Evolutionary conservation across 1,139 yeast species (phyloP), one percentile per base, ranked within the genome.

Genomic region (Candida sanyaensis): DNA sequence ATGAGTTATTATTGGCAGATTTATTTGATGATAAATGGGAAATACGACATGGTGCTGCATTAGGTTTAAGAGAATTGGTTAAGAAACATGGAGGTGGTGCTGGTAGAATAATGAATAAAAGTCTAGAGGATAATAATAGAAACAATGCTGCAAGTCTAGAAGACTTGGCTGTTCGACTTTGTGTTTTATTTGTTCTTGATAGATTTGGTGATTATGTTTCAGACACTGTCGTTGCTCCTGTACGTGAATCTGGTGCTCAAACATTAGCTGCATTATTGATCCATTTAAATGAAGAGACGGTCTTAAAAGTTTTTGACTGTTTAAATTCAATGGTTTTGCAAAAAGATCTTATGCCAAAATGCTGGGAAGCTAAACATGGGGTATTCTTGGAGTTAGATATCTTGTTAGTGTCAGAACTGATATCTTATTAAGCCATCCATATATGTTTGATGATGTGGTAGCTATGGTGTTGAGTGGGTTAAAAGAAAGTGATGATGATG

Each of bases 341-440:
- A 65, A 81, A 85, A 43, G 68, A 63, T 21, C 42, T 55, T 60
- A 78, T 81, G 38, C 64, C 66, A 28, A 58, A 65, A 24, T 79
- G 87, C 47, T 95, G 99, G 99, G 98, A 95, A 64, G 98, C 97
- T 1, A 89, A 95, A 51, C 99, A 95, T 72, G 99, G 99, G 99
- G 99, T 42, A 85, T 95, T 86, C 78, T 95, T 26, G 99, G 99
- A 0, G 75, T 95, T 47, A 75, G 97, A 50, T 95, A 95, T 66
- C 85, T 93, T 58, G 99, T 92, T 4, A 87, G 96, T 54, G 92
- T 93, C 5, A 78, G 96, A 59, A 85, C 92, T 1, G 96, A 89
- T 54, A 79, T 91, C 26, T 70, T 95, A 30, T 71, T 86, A 30
- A 67, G 75, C 11, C 76, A 80, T 47, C 77, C 82, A 1, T 78